Evolutionary conservation across 495 filamentous ascomycete genomes (phyloP), one percentile per base, ranked within the genome.

Genomic region (Niebla homalea): DNA sequence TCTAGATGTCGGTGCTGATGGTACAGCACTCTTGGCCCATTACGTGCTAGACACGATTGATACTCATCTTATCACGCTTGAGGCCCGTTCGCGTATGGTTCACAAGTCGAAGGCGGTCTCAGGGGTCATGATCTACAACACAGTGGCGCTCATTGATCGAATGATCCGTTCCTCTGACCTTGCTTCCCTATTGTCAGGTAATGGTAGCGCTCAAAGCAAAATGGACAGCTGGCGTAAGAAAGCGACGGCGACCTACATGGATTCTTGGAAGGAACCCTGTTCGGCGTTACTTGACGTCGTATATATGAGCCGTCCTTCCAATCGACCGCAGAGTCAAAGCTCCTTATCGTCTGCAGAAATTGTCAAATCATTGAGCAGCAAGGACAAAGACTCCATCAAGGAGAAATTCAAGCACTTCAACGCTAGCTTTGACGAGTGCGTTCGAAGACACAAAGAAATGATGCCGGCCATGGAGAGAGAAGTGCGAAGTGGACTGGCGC

Each of bases 381-480:
- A 92, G 62, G 92, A 97, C 56, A 92, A 88, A 60, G 92, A 97
- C 60, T 83, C 79, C 12, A 90, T 96, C 65, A 99, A 97, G 66
- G 84, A 88, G 60, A 97, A 96, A 64, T 97, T 95, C 66, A 80
- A 81, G 57, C 76, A 79, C 21, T 99, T 99, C 72, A 99, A 99
- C 62, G 66, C 74, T 7, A 81, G 71, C 55, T 97, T 99, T 59
- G 93, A 99, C 43, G 88, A 94, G 8, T 71, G 94, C 63, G 78
- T 94, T 7, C 55, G 74, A 29, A 79, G 77, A 50, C 93, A 97
- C 65, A 92, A 89, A 64, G 65, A 69, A 25, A 77, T 83, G 56
- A 79, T 72, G 54, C 90, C 90, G 79, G 66, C 66, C 40, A 70
- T 76, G 66, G 92, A 99, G 67, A 73, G 81, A 25, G 92, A 97